Evolutionary conservation across 805 yeast genomes (phyloP).

Genomic region (Starmerella sirachaensis): DNA sequence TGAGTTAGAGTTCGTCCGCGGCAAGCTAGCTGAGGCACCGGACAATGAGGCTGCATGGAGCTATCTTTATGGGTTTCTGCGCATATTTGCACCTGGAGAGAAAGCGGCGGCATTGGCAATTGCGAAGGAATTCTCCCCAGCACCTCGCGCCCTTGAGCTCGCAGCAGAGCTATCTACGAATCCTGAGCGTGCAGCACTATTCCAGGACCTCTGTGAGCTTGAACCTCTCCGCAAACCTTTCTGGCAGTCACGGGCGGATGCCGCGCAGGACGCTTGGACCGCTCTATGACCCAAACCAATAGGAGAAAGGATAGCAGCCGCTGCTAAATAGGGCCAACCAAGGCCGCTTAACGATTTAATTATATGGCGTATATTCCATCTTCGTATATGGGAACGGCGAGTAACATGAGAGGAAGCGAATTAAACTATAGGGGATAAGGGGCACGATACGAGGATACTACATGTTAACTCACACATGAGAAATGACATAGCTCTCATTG

Average conservation of each 20-base stretch:
- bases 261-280: not conserved
- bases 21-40: slow-evolving; percentile 48
- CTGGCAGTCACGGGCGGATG: slow-evolving; percentile 6
- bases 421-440: too few species aligned
- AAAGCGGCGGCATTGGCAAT: slow-evolving; percentile 3
- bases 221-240: slow-evolving; percentile 11
- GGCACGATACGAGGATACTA: too few species aligned
- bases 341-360: too few species aligned
- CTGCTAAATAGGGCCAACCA: too few species aligned
- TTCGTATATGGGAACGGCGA: too few species aligned
- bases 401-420: too few species aligned
- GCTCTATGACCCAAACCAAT: not conserved
- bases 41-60: slow-evolving; percentile 83
- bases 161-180: slow-evolving; percentile 12
- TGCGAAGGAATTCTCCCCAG: not conserved
- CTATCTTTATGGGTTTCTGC: slow-evolving; percentile 49
- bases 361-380: too few species aligned
- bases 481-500: too few species aligned
- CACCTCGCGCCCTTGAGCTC: slow-evolving; percentile 13
- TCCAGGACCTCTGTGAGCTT: slow-evolving; percentile 3
- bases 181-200: slow-evolving; percentile 1
- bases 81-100: not conserved
- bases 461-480: too few species aligned
- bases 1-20: slow-evolving; percentile 46
- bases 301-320: not conserved